Conservation (phyloP, 2,329 filamentous ascomycete genomes). For the Venturia nashicola region DNA sequence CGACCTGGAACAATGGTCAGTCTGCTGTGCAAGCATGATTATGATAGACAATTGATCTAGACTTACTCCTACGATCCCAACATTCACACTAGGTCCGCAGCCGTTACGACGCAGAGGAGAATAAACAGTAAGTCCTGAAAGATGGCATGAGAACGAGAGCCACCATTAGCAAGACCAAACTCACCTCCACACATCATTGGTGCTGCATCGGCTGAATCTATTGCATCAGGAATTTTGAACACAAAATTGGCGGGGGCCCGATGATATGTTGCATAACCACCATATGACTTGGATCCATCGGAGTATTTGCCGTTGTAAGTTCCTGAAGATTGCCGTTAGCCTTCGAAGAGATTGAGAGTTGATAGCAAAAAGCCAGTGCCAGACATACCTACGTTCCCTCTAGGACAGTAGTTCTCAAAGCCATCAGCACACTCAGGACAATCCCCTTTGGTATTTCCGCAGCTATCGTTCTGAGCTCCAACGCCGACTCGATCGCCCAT, state of each 20-base stretch:
- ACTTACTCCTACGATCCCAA: conserved; percentile 47
- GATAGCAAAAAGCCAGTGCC: background rate
- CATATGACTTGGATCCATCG: conserved; percentile 41
- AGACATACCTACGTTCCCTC: conserved; percentile 16
- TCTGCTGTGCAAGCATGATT: background rate
- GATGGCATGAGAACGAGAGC: background rate
- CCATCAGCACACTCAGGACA: conserved; percentile 42
- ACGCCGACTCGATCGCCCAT: conserved; percentile 35
- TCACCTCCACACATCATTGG: conserved; percentile 57
- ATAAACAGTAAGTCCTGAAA: conserved; percentile 57
- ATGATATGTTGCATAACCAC: conserved; percentile 46
- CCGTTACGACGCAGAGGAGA: conserved; percentile 55
- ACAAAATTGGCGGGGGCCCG: conserved; percentile 47
- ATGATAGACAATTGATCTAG: background rate
- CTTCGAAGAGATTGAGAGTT: background rate
- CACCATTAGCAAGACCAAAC: background rate
- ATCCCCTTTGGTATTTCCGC: conserved; percentile 19
- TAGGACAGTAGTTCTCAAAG: conserved; percentile 29
- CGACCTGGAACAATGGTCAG: conserved; percentile 28
- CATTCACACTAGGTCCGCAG: conserved; percentile 53
- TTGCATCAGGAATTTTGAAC: conserved; percentile 40
- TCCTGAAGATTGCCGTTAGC: conserved; percentile 22
- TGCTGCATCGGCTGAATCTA: conserved; percentile 41
- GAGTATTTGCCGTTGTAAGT: conserved; percentile 37
- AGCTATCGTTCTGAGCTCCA: conserved; percentile 36